A percentile compares a stretch with the other conserved stretches of the same genome.
Evolutionary conservation across 768 basidiomycete genomes (phyloP).

Genomic region (Podaxis sp.): DNA sequence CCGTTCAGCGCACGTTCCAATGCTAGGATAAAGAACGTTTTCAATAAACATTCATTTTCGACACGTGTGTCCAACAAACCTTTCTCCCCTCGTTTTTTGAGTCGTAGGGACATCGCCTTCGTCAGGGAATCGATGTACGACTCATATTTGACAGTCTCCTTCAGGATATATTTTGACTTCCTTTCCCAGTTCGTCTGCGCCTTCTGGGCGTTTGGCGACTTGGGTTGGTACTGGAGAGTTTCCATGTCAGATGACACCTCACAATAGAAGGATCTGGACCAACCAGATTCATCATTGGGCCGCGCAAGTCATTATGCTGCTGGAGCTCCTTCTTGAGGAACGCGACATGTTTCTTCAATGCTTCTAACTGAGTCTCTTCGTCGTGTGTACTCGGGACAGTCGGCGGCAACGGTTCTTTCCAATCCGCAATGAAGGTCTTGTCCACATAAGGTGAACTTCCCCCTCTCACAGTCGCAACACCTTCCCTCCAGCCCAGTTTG

Average conservation of each 20-base stretch:
- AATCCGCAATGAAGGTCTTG: slow-evolving; percentile 81
- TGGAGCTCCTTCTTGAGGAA: slow-evolving; percentile 78
- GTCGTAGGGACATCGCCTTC: slow-evolving; percentile 76
- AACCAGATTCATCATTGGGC: slow-evolving; percentile 82
- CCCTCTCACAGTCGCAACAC: slow-evolving; percentile 60
- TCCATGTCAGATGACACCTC: slow-evolving; percentile 17
- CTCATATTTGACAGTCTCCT: slow-evolving; percentile 94
- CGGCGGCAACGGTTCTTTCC: slow-evolving; percentile 90
- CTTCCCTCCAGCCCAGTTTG: slow-evolving; percentile 72
- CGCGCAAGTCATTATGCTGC: slow-evolving; percentile 78
- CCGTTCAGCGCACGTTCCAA: slow-evolving; percentile 35
- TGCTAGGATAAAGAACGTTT: slow-evolving; percentile 20
- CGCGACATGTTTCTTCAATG: slow-evolving; percentile 77
- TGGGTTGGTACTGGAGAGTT: slow-evolving; percentile 67
- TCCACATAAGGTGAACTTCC: slow-evolving; percentile 76
- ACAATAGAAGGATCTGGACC: slow-evolving; percentile 14
- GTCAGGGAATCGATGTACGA: slow-evolving; percentile 92
- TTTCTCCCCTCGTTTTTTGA: slow-evolving; percentile 91
- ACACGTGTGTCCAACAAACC: slow-evolving; percentile 28
- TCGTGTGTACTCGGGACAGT: slow-evolving; percentile 82
- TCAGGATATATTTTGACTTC: slow-evolving; percentile 84
- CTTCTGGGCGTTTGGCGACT: slow-evolving; percentile 71
- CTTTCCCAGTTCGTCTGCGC: slow-evolving; percentile 91
- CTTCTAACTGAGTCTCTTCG: slow-evolving; percentile 92
- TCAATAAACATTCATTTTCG: slow-evolving; percentile 5